Conservation (phyloP, 192 early-diverging fungal genomes). For the Coemansia reversa region DNA sequence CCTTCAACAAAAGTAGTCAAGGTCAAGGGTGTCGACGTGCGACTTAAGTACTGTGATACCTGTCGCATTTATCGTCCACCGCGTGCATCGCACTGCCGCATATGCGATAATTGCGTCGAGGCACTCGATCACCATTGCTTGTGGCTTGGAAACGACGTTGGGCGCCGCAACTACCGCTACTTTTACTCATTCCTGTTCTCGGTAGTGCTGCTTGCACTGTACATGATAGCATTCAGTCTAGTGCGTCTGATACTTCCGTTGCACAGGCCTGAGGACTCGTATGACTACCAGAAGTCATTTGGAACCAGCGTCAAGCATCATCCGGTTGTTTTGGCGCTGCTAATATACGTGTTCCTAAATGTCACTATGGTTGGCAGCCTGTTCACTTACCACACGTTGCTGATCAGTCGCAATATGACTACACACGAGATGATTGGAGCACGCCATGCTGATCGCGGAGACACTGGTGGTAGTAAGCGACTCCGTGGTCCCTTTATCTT, state of each 20-base stretch:
- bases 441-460: slow-evolving; percentile 14
- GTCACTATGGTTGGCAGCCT: slow-evolving; percentile 63
- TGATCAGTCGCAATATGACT: slow-evolving; percentile 73
- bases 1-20: slow-evolving; percentile 58
- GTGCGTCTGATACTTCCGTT: slow-evolving; percentile 57
- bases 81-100: slow-evolving; percentile 80
- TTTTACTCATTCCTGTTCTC: slow-evolving; percentile 78
- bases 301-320: slow-evolving; percentile 39
- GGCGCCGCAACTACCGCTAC: slow-evolving; percentile 74
- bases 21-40: slow-evolving; percentile 61
- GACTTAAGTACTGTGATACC: slow-evolving; percentile 88
- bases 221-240: slow-evolving; percentile 63
- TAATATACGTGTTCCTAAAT: slow-evolving; percentile 66
- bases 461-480: not conserved
- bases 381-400: slow-evolving; percentile 71
- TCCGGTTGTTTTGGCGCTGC: slow-evolving; percentile 60
- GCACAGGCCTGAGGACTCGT: slow-evolving; percentile 15
- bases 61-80: slow-evolving; percentile 88
- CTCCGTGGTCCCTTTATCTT: slow-evolving; percentile 9
- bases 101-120: slow-evolving; percentile 91
- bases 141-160: slow-evolving; percentile 94
- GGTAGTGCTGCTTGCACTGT: slow-evolving; percentile 61
- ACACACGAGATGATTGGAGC: slow-evolving; percentile 81
- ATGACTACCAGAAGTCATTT: slow-evolving; percentile 38
- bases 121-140: slow-evolving; percentile 89